Evolutionary conservation across 805 yeast genomes (phyloP).

Genomic region (Nakazawaea ambrosiae): DNA sequence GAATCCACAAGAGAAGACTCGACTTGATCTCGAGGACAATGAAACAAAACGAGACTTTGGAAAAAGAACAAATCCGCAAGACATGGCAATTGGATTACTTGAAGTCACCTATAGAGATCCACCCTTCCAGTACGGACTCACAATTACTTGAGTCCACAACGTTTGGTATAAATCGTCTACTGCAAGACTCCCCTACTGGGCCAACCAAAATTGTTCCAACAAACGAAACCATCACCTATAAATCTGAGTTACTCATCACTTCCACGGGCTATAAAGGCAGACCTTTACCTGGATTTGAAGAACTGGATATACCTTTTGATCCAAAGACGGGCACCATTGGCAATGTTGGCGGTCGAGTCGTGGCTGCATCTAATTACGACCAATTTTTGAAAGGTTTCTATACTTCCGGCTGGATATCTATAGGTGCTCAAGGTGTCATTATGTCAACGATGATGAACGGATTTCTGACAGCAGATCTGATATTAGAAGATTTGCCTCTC

Average conservation of each 20-base stretch:
- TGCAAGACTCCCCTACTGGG: slow-evolving; percentile 28
- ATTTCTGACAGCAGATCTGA: slow-evolving; percentile 60
- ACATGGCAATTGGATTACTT: slow-evolving; percentile 68
- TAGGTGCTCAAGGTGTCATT: slow-evolving; percentile 84
- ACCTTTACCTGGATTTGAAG: slow-evolving; percentile 53
- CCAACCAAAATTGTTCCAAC: slow-evolving; percentile 30
- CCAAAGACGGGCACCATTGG: slow-evolving; percentile 33
- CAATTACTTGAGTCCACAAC: slow-evolving; percentile 35
- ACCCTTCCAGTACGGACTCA: slow-evolving; percentile 28
- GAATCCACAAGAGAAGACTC: slow-evolving; percentile 60
- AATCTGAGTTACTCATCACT: slow-evolving; percentile 63
- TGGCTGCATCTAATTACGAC: slow-evolving; percentile 15
- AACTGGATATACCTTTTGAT: slow-evolving; percentile 43
- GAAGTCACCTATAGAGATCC: slow-evolving; percentile 52
- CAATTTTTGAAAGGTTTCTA: slow-evolving; percentile 43
- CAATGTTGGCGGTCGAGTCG: slow-evolving; percentile 38
- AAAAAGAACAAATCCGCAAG: slow-evolving; percentile 15
- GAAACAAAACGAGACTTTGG: slow-evolving; percentile 7
- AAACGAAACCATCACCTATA: slow-evolving; percentile 23
- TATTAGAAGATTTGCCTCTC: slow-evolving; percentile 44
- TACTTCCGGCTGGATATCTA: slow-evolving; percentile 86
- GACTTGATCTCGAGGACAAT: slow-evolving; percentile 45
- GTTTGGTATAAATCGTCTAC: slow-evolving; percentile 41
- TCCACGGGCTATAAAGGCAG: slow-evolving; percentile 80
- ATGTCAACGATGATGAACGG: slow-evolving; percentile 87